A percentile compares a stretch with the other conserved stretches of the same genome.
Conservation (phyloP, 78 protist species). For the Polysphondylium violaceum region DNA sequence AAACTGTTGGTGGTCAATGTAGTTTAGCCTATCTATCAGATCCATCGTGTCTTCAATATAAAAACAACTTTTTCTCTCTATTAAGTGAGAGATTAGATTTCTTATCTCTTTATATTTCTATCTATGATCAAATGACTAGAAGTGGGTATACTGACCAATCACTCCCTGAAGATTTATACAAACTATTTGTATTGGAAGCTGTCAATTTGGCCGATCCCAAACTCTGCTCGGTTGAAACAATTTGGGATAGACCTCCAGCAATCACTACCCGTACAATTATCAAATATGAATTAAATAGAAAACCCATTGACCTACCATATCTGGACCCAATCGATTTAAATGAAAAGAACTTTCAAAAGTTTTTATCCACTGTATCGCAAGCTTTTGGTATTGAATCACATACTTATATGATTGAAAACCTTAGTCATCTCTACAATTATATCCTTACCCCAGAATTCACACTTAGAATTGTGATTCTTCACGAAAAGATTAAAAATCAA, state of each 20-base stretch:
- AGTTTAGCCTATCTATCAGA: no score
- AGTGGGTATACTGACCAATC: no score
- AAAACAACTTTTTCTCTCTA: conserved; percentile 13
- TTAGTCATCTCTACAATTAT: conserved; percentile 18
- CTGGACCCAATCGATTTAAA: background rate
- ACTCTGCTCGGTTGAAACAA: background rate
- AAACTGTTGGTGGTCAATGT: no score
- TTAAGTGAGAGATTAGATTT: conserved; percentile 7
- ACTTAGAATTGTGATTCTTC: conserved; percentile 7
- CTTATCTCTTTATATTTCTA: background rate
- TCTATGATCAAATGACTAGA: background rate
- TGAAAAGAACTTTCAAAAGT: no score
- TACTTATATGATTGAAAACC: background rate
- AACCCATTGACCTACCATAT: no score
- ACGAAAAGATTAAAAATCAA: conserved; percentile 23
- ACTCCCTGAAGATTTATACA: no score
- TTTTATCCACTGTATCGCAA: no score
- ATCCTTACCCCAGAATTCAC: conserved; percentile 57
- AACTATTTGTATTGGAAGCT: background rate
- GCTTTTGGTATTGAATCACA: conserved; percentile 10
- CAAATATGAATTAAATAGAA: background rate
- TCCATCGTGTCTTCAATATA: background rate
- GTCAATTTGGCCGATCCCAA: conserved; percentile 14
- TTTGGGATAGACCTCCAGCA: conserved; percentile 36
- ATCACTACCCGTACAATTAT: background rate